These are phyloP conservation scores for Bonia amplexicaulis DNA, from an alignment of 176 grass and related monocot species.

Conservation along the genomic window DNA sequence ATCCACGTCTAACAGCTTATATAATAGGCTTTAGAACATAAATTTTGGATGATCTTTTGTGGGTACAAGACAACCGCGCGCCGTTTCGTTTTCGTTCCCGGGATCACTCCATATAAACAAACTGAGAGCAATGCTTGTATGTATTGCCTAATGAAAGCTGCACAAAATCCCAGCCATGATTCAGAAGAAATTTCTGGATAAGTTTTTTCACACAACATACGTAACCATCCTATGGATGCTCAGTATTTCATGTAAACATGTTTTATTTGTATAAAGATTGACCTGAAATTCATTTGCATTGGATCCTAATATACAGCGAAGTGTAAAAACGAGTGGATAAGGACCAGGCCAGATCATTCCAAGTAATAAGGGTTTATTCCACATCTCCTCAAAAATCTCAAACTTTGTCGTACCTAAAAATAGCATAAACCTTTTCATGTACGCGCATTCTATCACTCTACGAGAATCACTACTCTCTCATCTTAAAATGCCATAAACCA, in stretches of 20 bases:
- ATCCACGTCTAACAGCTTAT: neutral
- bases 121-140: neutral
- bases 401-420: too few relatives aligned
- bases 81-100: neutral
- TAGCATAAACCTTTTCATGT: neutral
- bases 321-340: neutral
- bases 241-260: neutral
- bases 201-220: neutral
- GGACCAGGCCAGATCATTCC: neutral
- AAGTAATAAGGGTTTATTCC: accelerated
- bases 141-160: too few relatives aligned
- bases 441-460: neutral
- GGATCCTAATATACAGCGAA: neutral
- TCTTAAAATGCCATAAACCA: neutral
- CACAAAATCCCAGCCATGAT: neutral
- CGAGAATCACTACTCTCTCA: neutral
- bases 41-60: neutral
- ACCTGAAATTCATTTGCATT: neutral
- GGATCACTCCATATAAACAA: neutral
- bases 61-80: neutral
- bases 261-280: neutral
- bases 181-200: neutral
- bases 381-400: too few relatives aligned
- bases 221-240: neutral
- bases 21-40: neutral